Percentiles rank a stretch among this genome's conserved stretches.
Evolutionary conservation across 768 basidiomycete species (phyloP).

Genomic region (Tephrocybe sp.): DNA sequence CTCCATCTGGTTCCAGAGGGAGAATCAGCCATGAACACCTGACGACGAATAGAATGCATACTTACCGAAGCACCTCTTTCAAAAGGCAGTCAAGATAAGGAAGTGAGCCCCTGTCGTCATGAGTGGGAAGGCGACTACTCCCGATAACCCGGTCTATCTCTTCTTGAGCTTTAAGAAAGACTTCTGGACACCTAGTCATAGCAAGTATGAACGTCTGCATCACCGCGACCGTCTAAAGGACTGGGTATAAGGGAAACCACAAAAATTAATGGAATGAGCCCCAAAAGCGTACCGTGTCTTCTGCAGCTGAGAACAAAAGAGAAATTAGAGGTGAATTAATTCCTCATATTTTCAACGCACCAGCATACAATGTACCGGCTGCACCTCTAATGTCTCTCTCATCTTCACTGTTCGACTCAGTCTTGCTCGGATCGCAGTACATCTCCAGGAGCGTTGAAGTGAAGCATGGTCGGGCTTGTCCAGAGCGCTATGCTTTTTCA

Average conservation of each 20-base stretch:
- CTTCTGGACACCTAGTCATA: slow-evolving; percentile 51
- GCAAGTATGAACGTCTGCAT: slow-evolving; percentile 50
- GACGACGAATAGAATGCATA: slow-evolving; percentile 1
- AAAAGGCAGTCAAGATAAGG: slow-evolving; percentile 47
- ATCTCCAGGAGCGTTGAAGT: slow-evolving; percentile 42
- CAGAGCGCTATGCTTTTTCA: slow-evolving; percentile 31
- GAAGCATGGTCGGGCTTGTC: slow-evolving; percentile 41
- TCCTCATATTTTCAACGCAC: slow-evolving; percentile 23
- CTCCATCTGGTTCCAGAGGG: slow-evolving; percentile 36
- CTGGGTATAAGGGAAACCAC: background rate
- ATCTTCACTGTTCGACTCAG: slow-evolving; percentile 34
- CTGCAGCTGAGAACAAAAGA: slow-evolving; percentile 27
- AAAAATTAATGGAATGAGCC: background rate
- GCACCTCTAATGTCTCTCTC: slow-evolving; percentile 55
- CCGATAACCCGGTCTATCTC: slow-evolving; percentile 51
- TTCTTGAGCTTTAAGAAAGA: slow-evolving; percentile 44
- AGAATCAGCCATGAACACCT: slow-evolving; percentile 1
- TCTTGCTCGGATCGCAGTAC: slow-evolving; percentile 30
- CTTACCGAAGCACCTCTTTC: slow-evolving; percentile 46
- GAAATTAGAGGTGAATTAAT: background rate
- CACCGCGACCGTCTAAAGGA: slow-evolving; percentile 44
- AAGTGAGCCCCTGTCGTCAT: slow-evolving; percentile 39
- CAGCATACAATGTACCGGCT: slow-evolving; percentile 50
- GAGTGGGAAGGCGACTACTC: slow-evolving; percentile 41
- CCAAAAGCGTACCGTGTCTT: slow-evolving; percentile 31